Conservation (phyloP, 495 filamentous ascomycete genomes). For the Penicillium angulare region DNA sequence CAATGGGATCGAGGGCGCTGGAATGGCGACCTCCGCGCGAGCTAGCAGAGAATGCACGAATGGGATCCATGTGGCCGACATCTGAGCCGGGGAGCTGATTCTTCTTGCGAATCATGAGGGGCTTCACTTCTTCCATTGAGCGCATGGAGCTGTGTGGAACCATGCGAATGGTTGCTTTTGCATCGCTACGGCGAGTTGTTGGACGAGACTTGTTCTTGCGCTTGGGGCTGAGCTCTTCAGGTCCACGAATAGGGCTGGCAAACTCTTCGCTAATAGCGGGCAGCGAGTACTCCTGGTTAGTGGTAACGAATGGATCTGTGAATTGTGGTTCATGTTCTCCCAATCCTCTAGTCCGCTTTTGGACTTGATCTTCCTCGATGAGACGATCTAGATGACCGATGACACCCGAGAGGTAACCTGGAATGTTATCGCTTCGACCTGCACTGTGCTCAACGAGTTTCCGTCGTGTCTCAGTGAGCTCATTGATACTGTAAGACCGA, state of each 20-base stretch:
- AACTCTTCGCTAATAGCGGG: conserved; percentile 55
- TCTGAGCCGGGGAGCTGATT: conserved; percentile 10
- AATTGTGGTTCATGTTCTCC: conserved; percentile 23
- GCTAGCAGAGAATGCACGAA: conserved; percentile 15
- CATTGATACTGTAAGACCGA: conserved; percentile 46
- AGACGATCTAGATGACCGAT: conserved; percentile 62
- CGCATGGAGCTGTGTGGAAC: conserved; percentile 43
- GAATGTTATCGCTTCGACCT: conserved; percentile 36
- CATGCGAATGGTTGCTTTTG: conserved; percentile 46
- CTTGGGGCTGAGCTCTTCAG: conserved; percentile 2
- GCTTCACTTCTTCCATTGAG: conserved; percentile 40
- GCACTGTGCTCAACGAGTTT: conserved; percentile 48
- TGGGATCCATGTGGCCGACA: background rate
- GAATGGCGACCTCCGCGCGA: conserved; percentile 16
- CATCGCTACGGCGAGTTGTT: conserved; percentile 25
- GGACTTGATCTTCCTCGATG: conserved; percentile 45
- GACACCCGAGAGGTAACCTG: conserved; percentile 54
- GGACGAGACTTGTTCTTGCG: conserved; percentile 11
- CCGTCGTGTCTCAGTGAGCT: conserved; percentile 57
- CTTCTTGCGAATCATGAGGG: conserved; percentile 58
- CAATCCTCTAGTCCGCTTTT: background rate
- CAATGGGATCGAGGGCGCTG: conserved; percentile 30
- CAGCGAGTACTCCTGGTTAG: conserved; percentile 35
- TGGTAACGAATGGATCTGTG: conserved; percentile 55
- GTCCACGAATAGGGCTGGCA: conserved; percentile 13